Evolutionary conservation across 495 filamentous ascomycete species (phyloP), one percentile per base, ranked within the genome.

Genomic region (Pyrenula massariospora): DNA sequence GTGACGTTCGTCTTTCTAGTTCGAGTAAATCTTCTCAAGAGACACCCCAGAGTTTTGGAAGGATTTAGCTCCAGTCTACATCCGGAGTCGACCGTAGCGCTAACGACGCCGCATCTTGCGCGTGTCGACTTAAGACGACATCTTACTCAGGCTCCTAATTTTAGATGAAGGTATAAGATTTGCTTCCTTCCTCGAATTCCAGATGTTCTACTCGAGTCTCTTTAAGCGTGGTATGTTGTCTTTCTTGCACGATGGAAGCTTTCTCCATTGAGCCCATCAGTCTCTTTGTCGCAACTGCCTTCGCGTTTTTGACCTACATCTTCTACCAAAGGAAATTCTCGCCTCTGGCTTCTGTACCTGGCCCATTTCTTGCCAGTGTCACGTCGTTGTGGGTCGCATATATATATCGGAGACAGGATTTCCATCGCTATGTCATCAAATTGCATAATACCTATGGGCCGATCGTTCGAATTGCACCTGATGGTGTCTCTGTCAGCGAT

Each of bases 311-410:
- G 31, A 42, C 31, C 31, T 42, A 42, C 31, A 15, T 42, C 31
- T 42, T 42, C 31, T 42, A 42, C 15, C 31, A 42, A 42, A 5
- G 31, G 8, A 5, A 15, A 5, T 25, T 56, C 51, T 71, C 67
- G 2, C 67, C 67, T 19, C 55, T 72, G 23, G 55, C 63, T 53
- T 25, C 48, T 24, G 66, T 66, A 54, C 70, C 70, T 12, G 70
- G 70, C 10, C 70, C 69, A 11, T 63, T 67, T 42, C 61, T 72
- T 3, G 70, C 68, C 21, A 65, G 66, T 68, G 73, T 60, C 57
- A 71, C 72, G 8, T 71, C 73, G 24, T 42, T 73, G 19, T 75
- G 71, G 71, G 65, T 68, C 22, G 62, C 71, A 25, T 61, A 47
- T 48, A 56, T 63, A 20, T 60, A 65, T 2, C 36, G 56, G 12